These are phyloP conservation scores for Chaetomium globosum DNA, from an alignment of 2,329 filamentous ascomycete species.

Conservation along the genomic window DNA sequence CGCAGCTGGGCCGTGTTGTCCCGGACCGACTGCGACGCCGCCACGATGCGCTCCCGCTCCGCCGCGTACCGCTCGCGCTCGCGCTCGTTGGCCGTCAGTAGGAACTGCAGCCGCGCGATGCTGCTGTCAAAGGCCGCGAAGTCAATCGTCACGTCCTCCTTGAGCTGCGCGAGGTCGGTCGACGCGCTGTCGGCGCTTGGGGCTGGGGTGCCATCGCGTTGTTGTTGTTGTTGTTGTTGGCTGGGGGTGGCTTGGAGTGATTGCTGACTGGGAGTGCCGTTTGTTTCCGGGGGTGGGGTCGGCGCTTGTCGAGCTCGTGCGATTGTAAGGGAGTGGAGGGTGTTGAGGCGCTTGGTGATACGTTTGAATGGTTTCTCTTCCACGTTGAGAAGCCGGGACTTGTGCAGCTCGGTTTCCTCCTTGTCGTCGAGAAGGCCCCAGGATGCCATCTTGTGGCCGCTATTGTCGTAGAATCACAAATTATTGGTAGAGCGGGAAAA, in stretches of 20 bases:
- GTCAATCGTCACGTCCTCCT: slow-evolving; percentile 82
- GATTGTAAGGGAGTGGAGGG: slow-evolving; percentile 65
- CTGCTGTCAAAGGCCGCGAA: slow-evolving; percentile 86
- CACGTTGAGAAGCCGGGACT: slow-evolving; percentile 80
- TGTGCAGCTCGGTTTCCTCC: slow-evolving; percentile 84
- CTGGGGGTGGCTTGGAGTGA: slow-evolving; percentile 16
- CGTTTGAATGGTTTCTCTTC: slow-evolving; percentile 93
- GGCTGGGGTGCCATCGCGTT: slow-evolving; percentile 41
- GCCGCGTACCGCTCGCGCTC: slow-evolving; percentile 82
- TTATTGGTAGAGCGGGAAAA: background rate
- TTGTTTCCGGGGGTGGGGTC: slow-evolving; percentile 67
- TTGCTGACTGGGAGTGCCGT: slow-evolving; percentile 40
- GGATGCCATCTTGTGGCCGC: slow-evolving; percentile 44
- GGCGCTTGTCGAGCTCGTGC: slow-evolving; percentile 55
- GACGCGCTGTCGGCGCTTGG: slow-evolving; percentile 6
- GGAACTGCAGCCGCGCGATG: slow-evolving; percentile 84
- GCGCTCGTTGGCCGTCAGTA: slow-evolving; percentile 76
- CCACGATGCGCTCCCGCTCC: slow-evolving; percentile 77
- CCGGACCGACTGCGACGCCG: slow-evolving; percentile 75
- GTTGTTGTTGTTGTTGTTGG: slow-evolving; percentile 42
- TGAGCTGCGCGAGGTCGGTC: slow-evolving; percentile 65
- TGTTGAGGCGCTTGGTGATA: slow-evolving; percentile 77
- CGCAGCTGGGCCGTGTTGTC: slow-evolving; percentile 73
- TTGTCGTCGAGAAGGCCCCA: slow-evolving; percentile 73
- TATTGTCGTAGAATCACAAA: no score